phyloP scores from a whole-genome alignment of 495 filamentous ascomycete species.

The Tuber indicum region DNA sequence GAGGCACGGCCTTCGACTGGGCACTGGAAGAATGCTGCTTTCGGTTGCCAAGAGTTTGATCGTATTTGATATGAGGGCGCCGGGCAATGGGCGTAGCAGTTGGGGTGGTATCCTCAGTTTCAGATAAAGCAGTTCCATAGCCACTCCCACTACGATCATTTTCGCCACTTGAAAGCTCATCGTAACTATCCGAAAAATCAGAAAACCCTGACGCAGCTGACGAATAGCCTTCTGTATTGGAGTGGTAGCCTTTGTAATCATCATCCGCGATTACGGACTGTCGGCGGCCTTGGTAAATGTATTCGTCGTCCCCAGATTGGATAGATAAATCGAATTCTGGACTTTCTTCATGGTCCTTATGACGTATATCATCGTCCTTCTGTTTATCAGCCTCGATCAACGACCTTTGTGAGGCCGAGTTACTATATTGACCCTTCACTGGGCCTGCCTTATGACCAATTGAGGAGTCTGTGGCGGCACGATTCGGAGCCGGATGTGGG shows the following conservation, averaged over 20 bases:
- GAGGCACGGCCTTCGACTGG: slow-evolving; percentile 43
- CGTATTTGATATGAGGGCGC: slow-evolving; percentile 17
- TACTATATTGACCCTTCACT: slow-evolving; percentile 36
- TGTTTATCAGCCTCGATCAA: slow-evolving; percentile 42
- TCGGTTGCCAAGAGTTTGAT: slow-evolving; percentile 7
- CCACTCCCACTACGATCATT: slow-evolving; percentile 48
- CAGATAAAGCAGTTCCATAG: slow-evolving; percentile 16
- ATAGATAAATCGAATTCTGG: slow-evolving; percentile 36
- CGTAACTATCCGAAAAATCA: slow-evolving; percentile 53
- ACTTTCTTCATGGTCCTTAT: slow-evolving; percentile 34
- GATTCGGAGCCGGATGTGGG: slow-evolving; percentile 63
- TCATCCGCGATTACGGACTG: slow-evolving; percentile 33
- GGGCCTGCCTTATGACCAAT: slow-evolving; percentile 39
- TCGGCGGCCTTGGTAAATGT: slow-evolving; percentile 30
- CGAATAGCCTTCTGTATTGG: slow-evolving; percentile 47
- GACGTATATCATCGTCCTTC: slow-evolving; percentile 40
- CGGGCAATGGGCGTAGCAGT: slow-evolving; percentile 50
- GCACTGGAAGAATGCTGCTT: slow-evolving; percentile 23
- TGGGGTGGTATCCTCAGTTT: slow-evolving; percentile 51
- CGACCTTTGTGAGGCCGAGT: slow-evolving; percentile 33
- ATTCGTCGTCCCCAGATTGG: slow-evolving; percentile 40
- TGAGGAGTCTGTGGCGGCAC: slow-evolving; percentile 45
- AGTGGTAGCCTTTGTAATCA: slow-evolving; percentile 42
- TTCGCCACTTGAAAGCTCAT: slow-evolving; percentile 47
- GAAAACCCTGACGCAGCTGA: slow-evolving; percentile 56